Evolutionary conservation across 805 yeast species (phyloP).

Genomic region (Dipodascus geniculatus): DNA sequence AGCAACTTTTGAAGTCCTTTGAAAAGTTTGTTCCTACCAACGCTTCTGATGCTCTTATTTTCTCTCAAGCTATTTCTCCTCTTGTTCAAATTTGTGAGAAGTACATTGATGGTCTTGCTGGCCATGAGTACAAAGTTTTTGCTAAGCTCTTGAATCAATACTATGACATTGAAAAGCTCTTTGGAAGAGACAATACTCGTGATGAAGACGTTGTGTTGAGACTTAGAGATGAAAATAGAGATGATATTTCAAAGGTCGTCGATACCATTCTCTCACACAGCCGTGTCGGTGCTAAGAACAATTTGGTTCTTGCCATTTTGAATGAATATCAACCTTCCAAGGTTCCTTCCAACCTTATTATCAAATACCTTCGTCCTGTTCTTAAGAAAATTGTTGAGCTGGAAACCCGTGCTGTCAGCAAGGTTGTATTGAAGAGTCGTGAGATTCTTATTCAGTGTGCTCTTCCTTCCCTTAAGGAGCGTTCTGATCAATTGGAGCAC

Average conservation of each 20-base stretch:
- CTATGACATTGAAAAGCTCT: conserved; percentile 64
- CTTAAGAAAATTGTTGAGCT: conserved; percentile 75
- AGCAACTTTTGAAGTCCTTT: conserved; percentile 61
- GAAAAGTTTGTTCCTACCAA: conserved; percentile 52
- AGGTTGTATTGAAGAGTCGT: conserved; percentile 89
- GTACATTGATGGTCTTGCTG: conserved; percentile 63
- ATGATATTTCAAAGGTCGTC: conserved; percentile 63
- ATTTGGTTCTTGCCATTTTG: conserved; percentile 74
- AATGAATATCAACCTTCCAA: conserved; percentile 70
- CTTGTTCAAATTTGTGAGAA: conserved; percentile 56
- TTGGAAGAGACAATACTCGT: conserved; percentile 62
- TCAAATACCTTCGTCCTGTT: conserved; percentile 54
- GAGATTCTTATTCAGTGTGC: conserved; percentile 95
- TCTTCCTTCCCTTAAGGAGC: conserved; percentile 88
- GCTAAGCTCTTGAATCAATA: conserved; percentile 61
- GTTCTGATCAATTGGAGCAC: conserved; percentile 95
- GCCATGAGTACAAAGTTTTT: conserved; percentile 73
- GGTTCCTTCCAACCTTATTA: conserved; percentile 59
- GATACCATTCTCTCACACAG: conserved; percentile 74
- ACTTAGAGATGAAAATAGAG: conserved; percentile 79
- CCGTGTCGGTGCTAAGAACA: conserved; percentile 87
- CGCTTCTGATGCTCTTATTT: conserved; percentile 30
- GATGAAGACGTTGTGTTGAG: conserved; percentile 83
- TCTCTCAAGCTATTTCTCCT: conserved; percentile 57
- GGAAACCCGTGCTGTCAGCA: conserved; percentile 82